Evolutionary conservation across 2,329 filamentous ascomycete species (phyloP), one percentile per base, ranked within the genome.

Genomic region (Penicillium sumatraense): DNA sequence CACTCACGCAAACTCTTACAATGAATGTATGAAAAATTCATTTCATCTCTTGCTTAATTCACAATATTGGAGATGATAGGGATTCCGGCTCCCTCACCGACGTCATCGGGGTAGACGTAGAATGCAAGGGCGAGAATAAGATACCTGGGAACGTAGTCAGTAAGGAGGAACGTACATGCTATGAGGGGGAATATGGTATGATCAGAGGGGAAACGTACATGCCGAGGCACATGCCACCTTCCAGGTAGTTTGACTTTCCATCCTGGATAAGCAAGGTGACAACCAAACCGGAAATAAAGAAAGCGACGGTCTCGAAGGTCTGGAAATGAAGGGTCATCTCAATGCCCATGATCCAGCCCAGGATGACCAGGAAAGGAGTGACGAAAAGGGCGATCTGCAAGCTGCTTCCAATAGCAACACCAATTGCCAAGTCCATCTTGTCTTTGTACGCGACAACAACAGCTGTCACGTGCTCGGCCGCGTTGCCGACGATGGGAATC

Each of bases 301-400:
- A 92, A 1, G 88, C 85, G 36, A 92, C 86, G 0, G 89, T 91
- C 77, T 91, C 87, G 66, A 92, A 90, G 2, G 83, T 89, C 77
- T 93, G 88, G 68, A 95, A 95, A 69, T 89, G 88, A 38, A 93
- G 81, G 6, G 88, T 89, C 89, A 92, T 91, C 21, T 85, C 82
- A 60, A 85, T 78, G 51, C 82, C 82, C 74, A 90, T 85, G 62
- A 89, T 86, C 90, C 90, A 93, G 57, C 89, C 90, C 33, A 93
- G 80, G 61, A 93, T 86, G 51, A 93, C 90, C 50, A 93, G 79
- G 75, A 89, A 88, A 0, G 90, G 90, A 1, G 90, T 93, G 45
- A 93, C 89, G 41, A 92, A 86, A 42, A 93, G 80, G 20, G 90
- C 89, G 66, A 93, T 93, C 74, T 93, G 90, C 70, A 93, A 87